Evolutionary conservation across 768 basidiomycete genomes (phyloP), one percentile per base, ranked within the genome.

Genomic region (Royoungia palumana): DNA sequence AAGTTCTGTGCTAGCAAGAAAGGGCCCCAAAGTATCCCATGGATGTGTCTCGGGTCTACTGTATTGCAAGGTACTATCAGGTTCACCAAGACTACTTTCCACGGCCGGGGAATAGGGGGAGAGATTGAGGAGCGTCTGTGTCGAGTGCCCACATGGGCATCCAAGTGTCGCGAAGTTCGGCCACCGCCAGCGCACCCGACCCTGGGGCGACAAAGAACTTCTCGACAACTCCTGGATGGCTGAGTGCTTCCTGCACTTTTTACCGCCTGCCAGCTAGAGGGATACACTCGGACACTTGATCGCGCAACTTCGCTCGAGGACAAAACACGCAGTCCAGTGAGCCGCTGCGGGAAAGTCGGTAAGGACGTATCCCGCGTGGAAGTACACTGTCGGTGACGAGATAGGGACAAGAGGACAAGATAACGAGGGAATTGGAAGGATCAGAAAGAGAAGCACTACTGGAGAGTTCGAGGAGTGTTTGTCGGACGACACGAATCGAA

Each of bases 201-300:
- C 48, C 53, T 6, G 54, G 35, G 4, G 71, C 68, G 52, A 73
- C 71, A 32, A 94, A 72, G 70, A 94, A 94, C 13, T 72, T 70
- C 57, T 91, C 90, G 19, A 95, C 73, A 7, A 89, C 69, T 1
- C 84, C 84, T 0, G 82, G 80, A 21, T 81, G 78, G 7, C 85
- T 80, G 14, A 99, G 76, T 0, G 87, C 88, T 60, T 97, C 84
- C 66, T 98, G 95, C 0, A 99, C 82, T 96, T 96, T 75, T 99
- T 99, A 3, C 87, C 85, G 0, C 95, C 95, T 0, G 94, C 93
- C n/a, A 97, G 81, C 56, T 98, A 95, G 13, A 98, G 76, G 6
- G 87, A 83, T 56, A 97, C 81, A 1, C 83, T 82, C 0, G 95
- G 95, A 61, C 95, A 99, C 54, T 97, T 95, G 73, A 94, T 93